Base-by-base conservation (phyloP, 2,329 filamentous ascomycete species). In the Talaromyces sp. region DNA sequence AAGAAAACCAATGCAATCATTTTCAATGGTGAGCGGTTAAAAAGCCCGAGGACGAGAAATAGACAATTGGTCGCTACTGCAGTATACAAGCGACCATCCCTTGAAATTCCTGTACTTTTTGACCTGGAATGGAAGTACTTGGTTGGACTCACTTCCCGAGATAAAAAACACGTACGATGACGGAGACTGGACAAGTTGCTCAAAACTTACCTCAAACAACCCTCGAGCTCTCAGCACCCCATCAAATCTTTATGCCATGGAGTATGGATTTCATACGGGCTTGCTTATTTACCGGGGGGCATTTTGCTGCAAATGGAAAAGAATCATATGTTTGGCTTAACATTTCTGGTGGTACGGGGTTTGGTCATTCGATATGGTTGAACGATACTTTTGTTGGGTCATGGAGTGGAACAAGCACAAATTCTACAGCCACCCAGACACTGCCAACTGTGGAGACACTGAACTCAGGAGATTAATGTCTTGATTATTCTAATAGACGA, bases 261-360 rank as follows among this genome's bases (percentile, higher is more conserved):
- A 69, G 39, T 71, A 70, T 35, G 67, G 69, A 19, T 71, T 62
- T 39, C 58, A 70, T 35, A 55, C 54, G 1, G 65, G 67, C 3
- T 65, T 64, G 13, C 24, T 70, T 1, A 29, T 71, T 14, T 70
- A 65, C 47, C 61, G 66, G 2, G n/a, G 67, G 65, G 16, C 59
- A 65, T 37, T 71, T 71, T 41, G 47, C 49, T 2, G 64, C 64
- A 4, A 63, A 54, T 39, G 63, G 66, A 9, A 43, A 47, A 7
- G 68, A 70, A 45, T 52, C 53, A 0, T 46, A 43, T n/a, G 8
- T 70, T 7, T 59, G 17, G 17, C 49, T 69, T 2, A 51, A 57
- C 14, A 54, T 56, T 6, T 58, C 56, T n/a, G 66, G 68, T 3
- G 67, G 66, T 8, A 46, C 36, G n/a, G 66, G 52, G 14, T 71